Evolutionary conservation across 345 rosid species (phyloP).

Genomic region (Passiflora organensis): DNA sequence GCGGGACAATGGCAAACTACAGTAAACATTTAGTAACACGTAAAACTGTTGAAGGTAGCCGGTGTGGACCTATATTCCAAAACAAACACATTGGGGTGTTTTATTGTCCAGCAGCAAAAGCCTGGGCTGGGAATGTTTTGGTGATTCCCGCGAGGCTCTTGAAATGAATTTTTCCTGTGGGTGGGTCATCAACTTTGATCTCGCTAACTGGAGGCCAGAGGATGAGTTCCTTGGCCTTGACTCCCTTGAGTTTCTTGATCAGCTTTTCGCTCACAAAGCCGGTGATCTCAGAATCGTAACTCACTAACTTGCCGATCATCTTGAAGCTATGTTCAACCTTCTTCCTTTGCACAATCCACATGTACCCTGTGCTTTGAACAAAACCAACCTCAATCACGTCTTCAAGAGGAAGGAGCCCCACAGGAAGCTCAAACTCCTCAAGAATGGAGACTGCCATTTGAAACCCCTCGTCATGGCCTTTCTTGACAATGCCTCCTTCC

Average conservation of each 20-base stretch:
- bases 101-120: constrained; percentile 48
- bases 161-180: constrained; percentile 51
- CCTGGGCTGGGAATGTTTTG: constrained; percentile 52
- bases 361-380: constrained; percentile 40
- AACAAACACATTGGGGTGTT: too few relatives aligned
- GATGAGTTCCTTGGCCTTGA: constrained; percentile 54
- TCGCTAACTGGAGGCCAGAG: constrained; percentile 51
- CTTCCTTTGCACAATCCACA: constrained; percentile 56
- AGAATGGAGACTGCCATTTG: constrained; percentile 35
- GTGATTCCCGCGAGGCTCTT: constrained; percentile 62
- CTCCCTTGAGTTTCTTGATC: constrained; percentile 58
- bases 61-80: too few relatives aligned
- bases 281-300: constrained; percentile 37
- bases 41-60: too few relatives aligned
- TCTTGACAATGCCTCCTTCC: constrained; percentile 40
- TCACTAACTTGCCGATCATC: constrained; percentile 47
- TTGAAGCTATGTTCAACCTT: constrained; percentile 45
- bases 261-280: constrained; percentile 34
- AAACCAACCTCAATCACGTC: constrained; percentile 51
- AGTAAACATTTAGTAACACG: too few relatives aligned
- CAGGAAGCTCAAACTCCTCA: constrained; percentile 45
- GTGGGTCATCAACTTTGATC: constrained; percentile 37
- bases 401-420: constrained; percentile 51
- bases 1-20: too few relatives aligned
- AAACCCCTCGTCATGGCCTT: constrained; percentile 41